A percentile compares a stretch with the other conserved stretches of the same genome.
Conservation (phyloP, 2,329 filamentous ascomycete genomes). For the Moelleriella libera region DNA sequence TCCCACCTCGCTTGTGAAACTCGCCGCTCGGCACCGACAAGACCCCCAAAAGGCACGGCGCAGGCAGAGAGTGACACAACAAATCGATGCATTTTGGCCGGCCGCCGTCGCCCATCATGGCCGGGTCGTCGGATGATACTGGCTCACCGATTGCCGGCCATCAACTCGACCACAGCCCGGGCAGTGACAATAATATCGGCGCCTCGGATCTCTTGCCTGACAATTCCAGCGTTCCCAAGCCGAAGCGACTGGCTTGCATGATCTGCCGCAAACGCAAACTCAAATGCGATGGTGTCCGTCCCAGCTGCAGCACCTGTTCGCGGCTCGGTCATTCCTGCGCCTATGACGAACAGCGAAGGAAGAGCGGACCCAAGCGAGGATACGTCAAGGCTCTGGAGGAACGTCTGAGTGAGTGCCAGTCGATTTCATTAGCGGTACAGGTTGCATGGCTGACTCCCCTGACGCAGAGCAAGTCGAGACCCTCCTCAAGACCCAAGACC, state of each 20-base stretch:
- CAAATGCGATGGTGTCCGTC: conserved; percentile 72
- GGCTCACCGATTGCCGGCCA: conserved; percentile 15
- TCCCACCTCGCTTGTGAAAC: neutral
- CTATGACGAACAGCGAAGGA: conserved; percentile 85
- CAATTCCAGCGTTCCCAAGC: conserved; percentile 51
- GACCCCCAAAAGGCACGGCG: too few relatives aligned
- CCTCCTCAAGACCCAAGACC: conserved; percentile 63
- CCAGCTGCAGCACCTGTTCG: conserved; percentile 78
- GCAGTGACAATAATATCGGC: conserved; percentile 18
- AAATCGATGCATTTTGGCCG: too few relatives aligned
- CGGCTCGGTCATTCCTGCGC: conserved; percentile 76
- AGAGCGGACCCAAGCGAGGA: conserved; percentile 86
- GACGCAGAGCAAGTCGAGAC: conserved; percentile 78
- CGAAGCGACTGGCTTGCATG: conserved; percentile 91
- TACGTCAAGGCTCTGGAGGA: conserved; percentile 93
- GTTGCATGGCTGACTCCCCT: neutral
- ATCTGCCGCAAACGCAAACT: conserved; percentile 88
- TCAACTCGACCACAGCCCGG: conserved; percentile 13
- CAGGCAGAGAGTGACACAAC: too few relatives aligned
- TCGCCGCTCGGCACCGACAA: neutral
- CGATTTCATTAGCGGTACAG: neutral
- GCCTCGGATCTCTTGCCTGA: conserved; percentile 27
- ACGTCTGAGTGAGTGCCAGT: conserved; percentile 56
- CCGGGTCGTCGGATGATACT: conserved; percentile 24
- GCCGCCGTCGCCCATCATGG: conserved; percentile 10